Evolutionary conservation across 2,329 filamentous ascomycete species (phyloP).

Genomic region (Calonectria montana): DNA sequence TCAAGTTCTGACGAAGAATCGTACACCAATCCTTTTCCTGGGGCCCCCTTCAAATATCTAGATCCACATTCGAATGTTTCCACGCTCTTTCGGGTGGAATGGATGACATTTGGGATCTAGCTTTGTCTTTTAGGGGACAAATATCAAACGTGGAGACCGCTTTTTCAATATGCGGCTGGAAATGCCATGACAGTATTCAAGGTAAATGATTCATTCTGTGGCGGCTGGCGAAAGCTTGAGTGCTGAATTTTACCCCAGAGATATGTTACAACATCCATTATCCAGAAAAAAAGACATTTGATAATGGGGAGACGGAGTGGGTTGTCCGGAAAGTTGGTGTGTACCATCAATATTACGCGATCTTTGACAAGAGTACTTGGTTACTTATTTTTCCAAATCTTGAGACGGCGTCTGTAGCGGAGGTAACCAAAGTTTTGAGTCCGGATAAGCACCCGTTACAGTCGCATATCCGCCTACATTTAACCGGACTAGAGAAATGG

Average conservation of each 20-base stretch:
- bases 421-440: not conserved
- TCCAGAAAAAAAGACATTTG: not conserved
- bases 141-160: not conserved
- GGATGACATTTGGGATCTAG: not conserved
- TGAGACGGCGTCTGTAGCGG: not conserved
- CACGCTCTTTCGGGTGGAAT: not conserved
- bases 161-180: not conserved
- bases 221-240: not conserved
- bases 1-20: not conserved
- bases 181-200: not conserved
- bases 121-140: not conserved
- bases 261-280: not conserved
- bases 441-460: not conserved
- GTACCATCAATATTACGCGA: not conserved
- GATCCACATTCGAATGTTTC: not conserved
- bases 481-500: not conserved
- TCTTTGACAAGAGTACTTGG: not conserved
- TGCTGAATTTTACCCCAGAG: not conserved
- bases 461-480: not conserved
- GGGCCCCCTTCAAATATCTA: not conserved
- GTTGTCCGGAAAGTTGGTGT: not conserved
- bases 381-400: not conserved
- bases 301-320: not conserved
- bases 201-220: not conserved
- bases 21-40: not conserved